Conservation (phyloP, 2,329 filamentous ascomycete genomes). For the Diaporthe aspalathi region DNA sequence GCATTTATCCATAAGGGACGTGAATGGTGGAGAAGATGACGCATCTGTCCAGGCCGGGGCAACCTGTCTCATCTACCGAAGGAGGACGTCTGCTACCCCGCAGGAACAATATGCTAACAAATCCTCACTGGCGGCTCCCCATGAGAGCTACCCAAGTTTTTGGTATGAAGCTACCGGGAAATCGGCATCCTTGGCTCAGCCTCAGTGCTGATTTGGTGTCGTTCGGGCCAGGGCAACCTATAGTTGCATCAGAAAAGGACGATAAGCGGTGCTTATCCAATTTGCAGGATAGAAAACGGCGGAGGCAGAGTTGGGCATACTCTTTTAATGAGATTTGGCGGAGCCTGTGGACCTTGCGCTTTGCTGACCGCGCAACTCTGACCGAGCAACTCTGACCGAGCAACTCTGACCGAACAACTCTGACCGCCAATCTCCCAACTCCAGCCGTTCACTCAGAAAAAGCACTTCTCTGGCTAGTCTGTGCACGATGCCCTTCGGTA, state of each 20-base stretch:
- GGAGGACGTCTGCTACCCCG: not conserved
- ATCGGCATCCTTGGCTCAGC: not conserved
- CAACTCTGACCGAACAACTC: too few relatives aligned
- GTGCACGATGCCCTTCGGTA: constrained; percentile 58
- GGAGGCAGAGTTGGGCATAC: not conserved
- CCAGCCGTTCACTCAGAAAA: not conserved
- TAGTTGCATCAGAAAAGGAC: too few relatives aligned
- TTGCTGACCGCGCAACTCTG: too few relatives aligned
- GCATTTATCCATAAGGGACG: not conserved
- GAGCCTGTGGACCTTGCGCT: too few relatives aligned
- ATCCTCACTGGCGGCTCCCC: not conserved
- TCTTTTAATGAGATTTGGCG: not conserved
- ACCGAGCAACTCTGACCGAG: too few relatives aligned
- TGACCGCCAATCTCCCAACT: not conserved
- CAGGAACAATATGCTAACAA: not conserved
- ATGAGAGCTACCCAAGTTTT: not conserved
- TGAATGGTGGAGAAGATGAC: not conserved
- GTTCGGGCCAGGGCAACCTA: not conserved
- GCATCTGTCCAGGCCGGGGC: not conserved
- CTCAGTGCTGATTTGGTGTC: not conserved
- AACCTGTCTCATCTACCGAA: constrained; percentile 10
- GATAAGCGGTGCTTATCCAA: not conserved
- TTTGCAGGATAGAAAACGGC: not conserved
- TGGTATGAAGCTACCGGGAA: not conserved
- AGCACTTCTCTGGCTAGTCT: not conserved